phyloP scores from a whole-genome alignment of 306 rosid genomes.

The Benincasa hispida region DNA sequence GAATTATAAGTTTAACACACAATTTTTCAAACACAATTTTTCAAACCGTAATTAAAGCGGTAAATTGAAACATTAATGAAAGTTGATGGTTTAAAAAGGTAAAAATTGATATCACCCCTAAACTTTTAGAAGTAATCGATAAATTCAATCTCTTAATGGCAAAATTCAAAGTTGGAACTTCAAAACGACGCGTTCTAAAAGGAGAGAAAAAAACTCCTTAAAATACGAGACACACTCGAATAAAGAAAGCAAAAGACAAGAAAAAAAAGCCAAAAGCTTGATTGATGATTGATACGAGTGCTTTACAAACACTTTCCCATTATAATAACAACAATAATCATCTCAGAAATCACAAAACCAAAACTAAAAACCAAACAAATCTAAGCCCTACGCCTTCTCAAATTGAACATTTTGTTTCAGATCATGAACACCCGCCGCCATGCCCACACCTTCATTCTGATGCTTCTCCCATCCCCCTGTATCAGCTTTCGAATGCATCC shows the following conservation, averaged over 20 bases:
- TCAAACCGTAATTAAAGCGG: no score
- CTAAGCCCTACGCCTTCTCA: slow-evolving; percentile 28
- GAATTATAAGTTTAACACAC: no score
- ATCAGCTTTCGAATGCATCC: slow-evolving; percentile 73
- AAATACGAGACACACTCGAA: neutral
- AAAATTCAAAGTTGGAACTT: neutral
- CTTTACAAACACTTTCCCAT: neutral
- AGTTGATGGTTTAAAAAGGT: no score
- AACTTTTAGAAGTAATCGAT: no score
- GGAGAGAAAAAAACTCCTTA: neutral
- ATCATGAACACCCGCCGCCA: slow-evolving; percentile 27
- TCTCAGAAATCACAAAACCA: neutral
- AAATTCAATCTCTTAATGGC: no score
- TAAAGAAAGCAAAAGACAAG: neutral
- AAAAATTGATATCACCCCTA: no score
- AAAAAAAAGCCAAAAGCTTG: neutral
- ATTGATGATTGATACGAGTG: neutral
- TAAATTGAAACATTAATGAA: no score
- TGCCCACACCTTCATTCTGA: slow-evolving; percentile 53
- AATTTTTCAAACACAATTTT: no score
- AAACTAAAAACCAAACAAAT: slow-evolving; percentile 7
- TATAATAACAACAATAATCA: neutral
- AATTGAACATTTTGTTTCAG: slow-evolving; percentile 31
- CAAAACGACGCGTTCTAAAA: neutral
- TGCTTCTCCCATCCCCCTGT: slow-evolving; percentile 98